Conservation (phyloP, 306 rosid genomes). For the Vigna reflexopilosa region DNA sequence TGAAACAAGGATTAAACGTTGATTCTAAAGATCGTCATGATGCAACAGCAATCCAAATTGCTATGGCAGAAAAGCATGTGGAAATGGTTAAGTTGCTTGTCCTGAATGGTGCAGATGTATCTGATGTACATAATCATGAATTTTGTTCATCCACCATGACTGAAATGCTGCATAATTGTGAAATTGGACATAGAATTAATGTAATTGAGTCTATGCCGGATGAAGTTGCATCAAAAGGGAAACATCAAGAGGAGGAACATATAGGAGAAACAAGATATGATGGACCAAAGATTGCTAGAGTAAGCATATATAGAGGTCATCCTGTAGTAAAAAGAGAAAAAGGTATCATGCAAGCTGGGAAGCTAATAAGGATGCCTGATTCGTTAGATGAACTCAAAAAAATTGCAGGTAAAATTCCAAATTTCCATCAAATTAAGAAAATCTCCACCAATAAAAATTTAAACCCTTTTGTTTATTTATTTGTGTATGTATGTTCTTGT, state of each 20-base stretch:
- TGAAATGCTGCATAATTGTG: conserved; percentile 63
- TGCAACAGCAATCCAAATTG: conserved; percentile 60
- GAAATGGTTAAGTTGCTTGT: conserved; percentile 73
- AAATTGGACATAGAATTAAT: conserved; percentile 62
- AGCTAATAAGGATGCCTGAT: conserved; percentile 73
- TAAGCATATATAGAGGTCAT: conserved; percentile 81
- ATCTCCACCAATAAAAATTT: background rate
- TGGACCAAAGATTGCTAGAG: conserved; percentile 54
- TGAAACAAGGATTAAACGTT: conserved; percentile 67
- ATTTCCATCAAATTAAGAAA: conserved; percentile 4
- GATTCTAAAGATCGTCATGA: conserved; percentile 63
- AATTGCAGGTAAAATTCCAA: conserved; percentile 68
- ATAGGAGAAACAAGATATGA: conserved; percentile 47
- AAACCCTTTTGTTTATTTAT: background rate
- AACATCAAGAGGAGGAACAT: conserved; percentile 47
- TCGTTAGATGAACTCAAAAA: conserved; percentile 77
- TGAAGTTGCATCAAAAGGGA: conserved; percentile 43
- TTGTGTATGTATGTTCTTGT: conserved; percentile 20
- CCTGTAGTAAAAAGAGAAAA: conserved; percentile 65
- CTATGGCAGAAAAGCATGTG: conserved; percentile 60
- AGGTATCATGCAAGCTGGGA: conserved; percentile 68
- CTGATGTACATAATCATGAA: conserved; percentile 22
- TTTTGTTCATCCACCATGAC: conserved; percentile 51
- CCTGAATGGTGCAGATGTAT: conserved; percentile 64
- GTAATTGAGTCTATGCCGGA: conserved; percentile 47